Evolutionary conservation across 306 rosid species (phyloP).

Genomic region (Cucumis cinereus): DNA sequence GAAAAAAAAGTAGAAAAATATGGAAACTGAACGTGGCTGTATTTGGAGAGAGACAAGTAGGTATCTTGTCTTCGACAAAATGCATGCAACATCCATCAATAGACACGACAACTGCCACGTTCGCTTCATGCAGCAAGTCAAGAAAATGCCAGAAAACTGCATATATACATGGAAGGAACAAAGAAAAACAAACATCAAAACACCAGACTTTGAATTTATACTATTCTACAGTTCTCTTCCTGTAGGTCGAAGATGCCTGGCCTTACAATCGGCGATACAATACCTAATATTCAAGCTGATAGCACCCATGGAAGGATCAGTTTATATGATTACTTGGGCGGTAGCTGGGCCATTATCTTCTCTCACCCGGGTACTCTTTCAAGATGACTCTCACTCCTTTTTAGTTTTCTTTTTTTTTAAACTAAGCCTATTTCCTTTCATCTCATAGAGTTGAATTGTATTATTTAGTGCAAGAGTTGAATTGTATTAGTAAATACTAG

Average conservation of each 20-base stretch:
- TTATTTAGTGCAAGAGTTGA: no score
- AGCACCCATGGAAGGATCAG: slow-evolving; percentile 57
- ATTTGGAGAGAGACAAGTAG: neutral
- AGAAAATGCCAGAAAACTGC: slow-evolving; percentile 8
- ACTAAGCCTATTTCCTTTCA: no score
- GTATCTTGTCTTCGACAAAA: neutral
- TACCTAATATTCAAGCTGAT: slow-evolving; percentile 62
- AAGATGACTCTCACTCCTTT: no score
- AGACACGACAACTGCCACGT: slow-evolving; percentile 43
- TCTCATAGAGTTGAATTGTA: no score
- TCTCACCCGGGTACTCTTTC: slow-evolving; percentile 53
- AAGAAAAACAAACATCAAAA: neutral
- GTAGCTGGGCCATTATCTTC: slow-evolving; percentile 61
- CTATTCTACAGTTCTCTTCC: no score
- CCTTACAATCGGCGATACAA: slow-evolving; percentile 64
- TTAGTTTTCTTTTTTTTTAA: no score
- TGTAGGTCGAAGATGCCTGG: slow-evolving; percentile 44
- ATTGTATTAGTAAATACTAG: no score
- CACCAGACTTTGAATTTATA: neutral
- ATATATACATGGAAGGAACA: neutral
- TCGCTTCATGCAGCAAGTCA: slow-evolving; percentile 47
- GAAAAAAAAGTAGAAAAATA: neutral
- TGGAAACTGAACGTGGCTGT: neutral
- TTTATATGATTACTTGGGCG: slow-evolving; percentile 37
- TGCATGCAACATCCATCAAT: neutral